These are phyloP conservation scores for Tricholoma bakamatsutake DNA, from an alignment of 768 basidiomycete genomes.

Conservation along the genomic window DNA sequence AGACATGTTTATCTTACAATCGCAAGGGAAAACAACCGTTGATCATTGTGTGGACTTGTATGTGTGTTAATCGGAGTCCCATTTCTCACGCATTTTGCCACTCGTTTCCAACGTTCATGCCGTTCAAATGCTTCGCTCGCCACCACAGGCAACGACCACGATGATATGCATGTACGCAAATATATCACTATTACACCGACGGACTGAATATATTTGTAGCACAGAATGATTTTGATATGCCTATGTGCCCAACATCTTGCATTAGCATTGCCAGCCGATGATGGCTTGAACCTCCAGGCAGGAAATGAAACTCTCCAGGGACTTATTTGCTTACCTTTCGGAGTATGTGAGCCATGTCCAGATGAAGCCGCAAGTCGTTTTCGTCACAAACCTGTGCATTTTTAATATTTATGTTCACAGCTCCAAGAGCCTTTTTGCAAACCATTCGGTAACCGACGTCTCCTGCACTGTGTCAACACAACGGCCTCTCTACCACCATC, in stretches of 20 bases:
- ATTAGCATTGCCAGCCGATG: slow-evolving; percentile 9
- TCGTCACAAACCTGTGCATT: neutral
- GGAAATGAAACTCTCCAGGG: slow-evolving; percentile 25
- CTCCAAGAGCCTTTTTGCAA: slow-evolving; percentile 86
- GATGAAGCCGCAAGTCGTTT: slow-evolving; percentile 45
- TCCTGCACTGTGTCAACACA: slow-evolving; percentile 71
- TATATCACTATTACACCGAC: no score
- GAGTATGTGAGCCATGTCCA: slow-evolving; percentile 60
- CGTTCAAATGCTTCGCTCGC: slow-evolving; percentile 27
- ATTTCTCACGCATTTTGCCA: slow-evolving; percentile 20
- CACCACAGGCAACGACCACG: slow-evolving; percentile 23
- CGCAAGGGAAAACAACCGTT: slow-evolving; percentile 3
- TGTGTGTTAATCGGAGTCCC: slow-evolving; percentile 3
- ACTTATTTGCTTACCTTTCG: slow-evolving; percentile 49
- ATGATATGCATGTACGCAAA: slow-evolving; percentile 28
- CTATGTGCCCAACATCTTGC: slow-evolving; percentile 7
- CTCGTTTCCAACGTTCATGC: slow-evolving; percentile 28
- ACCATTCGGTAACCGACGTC: slow-evolving; percentile 90
- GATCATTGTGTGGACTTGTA: slow-evolving; percentile 6
- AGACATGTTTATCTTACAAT: slow-evolving; percentile 46
- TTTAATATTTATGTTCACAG: slow-evolving; percentile 31
- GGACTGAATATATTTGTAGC: neutral
- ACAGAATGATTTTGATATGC: slow-evolving; percentile 14
- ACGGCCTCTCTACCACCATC: slow-evolving; percentile 19
- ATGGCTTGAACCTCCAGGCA: slow-evolving; percentile 4